A percentile compares a stretch with the other conserved stretches of the same genome.
Conservation (phyloP, 345 rosid species). For the Aegle marmelos region DNA sequence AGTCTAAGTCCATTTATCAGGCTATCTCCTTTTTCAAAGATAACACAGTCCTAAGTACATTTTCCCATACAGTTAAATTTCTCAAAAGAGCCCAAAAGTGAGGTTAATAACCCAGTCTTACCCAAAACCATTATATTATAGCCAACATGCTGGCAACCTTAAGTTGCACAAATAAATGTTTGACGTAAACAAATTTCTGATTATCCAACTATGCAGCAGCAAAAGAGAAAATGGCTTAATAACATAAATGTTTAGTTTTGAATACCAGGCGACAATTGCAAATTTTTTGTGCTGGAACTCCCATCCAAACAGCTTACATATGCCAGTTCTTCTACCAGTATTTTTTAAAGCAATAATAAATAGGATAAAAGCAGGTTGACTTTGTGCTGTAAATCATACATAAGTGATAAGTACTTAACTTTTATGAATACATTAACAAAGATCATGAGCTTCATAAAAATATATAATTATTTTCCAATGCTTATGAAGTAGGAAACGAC, state of each 20-base stretch:
- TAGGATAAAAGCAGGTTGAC: not conserved
- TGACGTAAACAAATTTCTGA: not conserved
- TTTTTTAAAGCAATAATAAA: not conserved
- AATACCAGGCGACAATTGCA: not conserved
- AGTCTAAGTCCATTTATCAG: not conserved
- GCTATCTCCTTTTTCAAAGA: not conserved
- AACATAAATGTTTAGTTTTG: not conserved
- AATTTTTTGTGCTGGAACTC: not conserved
- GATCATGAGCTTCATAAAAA: too few species aligned
- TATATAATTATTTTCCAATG: too few species aligned
- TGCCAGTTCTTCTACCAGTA: not conserved
- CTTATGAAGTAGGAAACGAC: too few species aligned
- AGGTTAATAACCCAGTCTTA: not conserved
- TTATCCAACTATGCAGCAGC: not conserved
- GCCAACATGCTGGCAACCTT: not conserved
- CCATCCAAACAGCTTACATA: not conserved
- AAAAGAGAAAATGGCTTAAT: not conserved
- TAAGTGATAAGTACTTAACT: not conserved
- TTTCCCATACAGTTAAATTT: not conserved
- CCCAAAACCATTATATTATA: not conserved
- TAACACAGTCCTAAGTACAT: not conserved
- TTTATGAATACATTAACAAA: not conserved
- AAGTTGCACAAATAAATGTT: not conserved
- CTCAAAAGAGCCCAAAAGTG: not conserved
- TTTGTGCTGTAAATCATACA: not conserved